Evolutionary conservation across 805 yeast genomes (phyloP).

Genomic region (Starmerella potacharoeniae): DNA sequence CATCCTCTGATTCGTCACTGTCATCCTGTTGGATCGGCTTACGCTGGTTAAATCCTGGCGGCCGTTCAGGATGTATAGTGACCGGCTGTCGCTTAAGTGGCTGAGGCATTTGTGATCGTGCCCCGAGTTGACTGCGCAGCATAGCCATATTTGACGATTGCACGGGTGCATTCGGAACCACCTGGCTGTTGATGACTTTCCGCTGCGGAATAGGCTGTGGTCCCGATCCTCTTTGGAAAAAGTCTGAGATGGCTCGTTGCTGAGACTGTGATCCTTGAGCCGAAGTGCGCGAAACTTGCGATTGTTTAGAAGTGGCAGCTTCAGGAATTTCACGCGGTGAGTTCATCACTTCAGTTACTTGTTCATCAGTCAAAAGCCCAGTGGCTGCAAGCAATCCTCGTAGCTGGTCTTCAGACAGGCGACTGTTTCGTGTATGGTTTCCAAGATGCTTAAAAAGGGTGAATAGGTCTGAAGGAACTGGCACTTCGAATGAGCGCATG

Average conservation of each 20-base stretch:
- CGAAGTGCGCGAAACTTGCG: not conserved
- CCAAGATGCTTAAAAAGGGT: conserved; percentile 36
- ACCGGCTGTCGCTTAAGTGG: not conserved
- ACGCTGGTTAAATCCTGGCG: conserved; percentile 36
- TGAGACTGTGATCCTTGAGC: not conserved
- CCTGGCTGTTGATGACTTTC: conserved; percentile 5
- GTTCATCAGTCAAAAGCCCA: conserved; percentile 4
- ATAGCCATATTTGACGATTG: conserved; percentile 6
- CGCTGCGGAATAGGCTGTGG: conserved; percentile 3
- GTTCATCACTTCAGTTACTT: conserved; percentile 9
- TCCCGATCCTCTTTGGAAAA: conserved; percentile 6
- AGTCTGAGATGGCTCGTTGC: conserved; percentile 9
- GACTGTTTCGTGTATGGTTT: conserved; percentile 55
- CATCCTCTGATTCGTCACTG: conserved; percentile 32
- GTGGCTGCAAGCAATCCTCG: conserved; percentile 39
- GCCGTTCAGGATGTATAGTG: conserved; percentile 38
- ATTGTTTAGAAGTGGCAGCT: not conserved
- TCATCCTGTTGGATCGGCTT: conserved; percentile 16
- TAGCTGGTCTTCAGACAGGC: conserved; percentile 55
- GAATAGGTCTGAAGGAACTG: conserved; percentile 43
- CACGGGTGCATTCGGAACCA: conserved; percentile 7
- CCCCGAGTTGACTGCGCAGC: not conserved
- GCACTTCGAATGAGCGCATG: conserved; percentile 31
- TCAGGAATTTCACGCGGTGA: not conserved
- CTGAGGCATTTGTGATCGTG: not conserved